Percentiles rank a stretch among this genome's conserved stretches.
Conservation (phyloP, 805 yeast species). For the Teunomyces funiuensis region DNA sequence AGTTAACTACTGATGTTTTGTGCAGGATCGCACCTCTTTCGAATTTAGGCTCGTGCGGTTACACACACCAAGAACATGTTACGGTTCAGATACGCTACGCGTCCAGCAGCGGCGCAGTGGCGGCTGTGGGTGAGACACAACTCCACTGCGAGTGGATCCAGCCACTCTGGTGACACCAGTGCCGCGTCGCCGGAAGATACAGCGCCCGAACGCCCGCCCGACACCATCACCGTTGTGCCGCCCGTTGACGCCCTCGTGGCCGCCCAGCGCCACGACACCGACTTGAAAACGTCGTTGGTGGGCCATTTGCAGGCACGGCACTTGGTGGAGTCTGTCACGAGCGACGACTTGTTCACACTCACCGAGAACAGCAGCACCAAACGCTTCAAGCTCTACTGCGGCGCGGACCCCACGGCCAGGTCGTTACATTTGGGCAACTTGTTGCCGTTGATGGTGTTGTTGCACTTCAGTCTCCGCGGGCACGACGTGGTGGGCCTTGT, state of each 20-base stretch:
- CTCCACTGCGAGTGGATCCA: no score
- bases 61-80: not conserved
- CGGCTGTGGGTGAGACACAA: constrained; percentile 1
- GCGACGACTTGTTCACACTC: constrained; percentile 35
- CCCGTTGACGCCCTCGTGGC: constrained; percentile 27
- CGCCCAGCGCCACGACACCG: constrained; percentile 19
- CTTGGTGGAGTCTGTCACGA: constrained; percentile 39
- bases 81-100: not conserved
- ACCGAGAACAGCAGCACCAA: constrained; percentile 23
- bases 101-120: not conserved
- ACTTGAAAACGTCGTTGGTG: constrained; percentile 30
- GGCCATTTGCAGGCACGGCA: constrained; percentile 37
- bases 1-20: no score
- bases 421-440: constrained; percentile 91
- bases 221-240: constrained; percentile 41
- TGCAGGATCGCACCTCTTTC: not conserved
- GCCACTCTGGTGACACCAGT: no score
- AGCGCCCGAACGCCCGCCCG: constrained; percentile 18
- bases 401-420: constrained; percentile 93
- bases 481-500: constrained; percentile 81
- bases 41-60: no score
- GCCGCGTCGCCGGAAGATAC: not conserved
- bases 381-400: constrained; percentile 72
- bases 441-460: constrained; percentile 77
- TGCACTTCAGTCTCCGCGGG: constrained; percentile 84